phyloP scores from a whole-genome alignment of 2,329 filamentous ascomycete species.

The Fusarium fujikuroi region DNA sequence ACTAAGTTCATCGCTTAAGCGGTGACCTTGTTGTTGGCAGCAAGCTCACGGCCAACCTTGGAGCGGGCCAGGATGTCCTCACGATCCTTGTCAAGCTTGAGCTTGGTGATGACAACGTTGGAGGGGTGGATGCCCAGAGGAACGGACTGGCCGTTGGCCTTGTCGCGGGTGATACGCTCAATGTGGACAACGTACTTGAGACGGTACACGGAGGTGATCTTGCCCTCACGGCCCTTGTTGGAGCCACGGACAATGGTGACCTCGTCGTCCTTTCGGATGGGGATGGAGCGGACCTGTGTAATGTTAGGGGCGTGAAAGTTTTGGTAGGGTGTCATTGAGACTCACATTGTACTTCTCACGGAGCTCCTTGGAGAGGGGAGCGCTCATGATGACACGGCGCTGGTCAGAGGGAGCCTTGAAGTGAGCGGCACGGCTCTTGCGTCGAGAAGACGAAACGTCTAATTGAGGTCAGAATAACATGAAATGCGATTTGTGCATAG shows the following conservation, averaged over 20 bases:
- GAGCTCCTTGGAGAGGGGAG: constrained; percentile 94
- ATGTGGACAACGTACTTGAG: constrained; percentile 98
- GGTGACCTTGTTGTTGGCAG: constrained; percentile 76
- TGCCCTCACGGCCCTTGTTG: constrained; percentile 99
- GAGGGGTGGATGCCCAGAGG: constrained; percentile 94
- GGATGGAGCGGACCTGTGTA: constrained; percentile 86
- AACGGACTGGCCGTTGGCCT: constrained; percentile 95
- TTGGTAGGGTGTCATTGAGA: background rate
- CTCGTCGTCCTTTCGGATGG: constrained; percentile 97
- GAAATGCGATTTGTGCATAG: background rate
- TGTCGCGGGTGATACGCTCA: constrained; percentile 96
- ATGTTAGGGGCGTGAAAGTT: constrained; percentile 4
- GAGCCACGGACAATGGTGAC: constrained; percentile 90
- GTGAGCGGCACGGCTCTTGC: constrained; percentile 99
- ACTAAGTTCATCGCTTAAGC: constrained; percentile 53
- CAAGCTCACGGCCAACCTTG: constrained; percentile 80
- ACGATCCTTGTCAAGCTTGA: constrained; percentile 97
- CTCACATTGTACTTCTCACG: constrained; percentile 98
- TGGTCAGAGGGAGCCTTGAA: constrained; percentile 94
- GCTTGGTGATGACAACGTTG: constrained; percentile 98
- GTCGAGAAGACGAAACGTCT: constrained; percentile 81
- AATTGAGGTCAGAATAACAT: constrained; percentile 1
- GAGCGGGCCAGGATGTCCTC: constrained; percentile 89
- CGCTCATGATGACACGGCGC: constrained; percentile 97
- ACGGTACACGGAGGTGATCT: constrained; percentile 97